Conservation (phyloP, 2,329 filamentous ascomycete genomes). For the Calonectria pseudoturangicola region DNA sequence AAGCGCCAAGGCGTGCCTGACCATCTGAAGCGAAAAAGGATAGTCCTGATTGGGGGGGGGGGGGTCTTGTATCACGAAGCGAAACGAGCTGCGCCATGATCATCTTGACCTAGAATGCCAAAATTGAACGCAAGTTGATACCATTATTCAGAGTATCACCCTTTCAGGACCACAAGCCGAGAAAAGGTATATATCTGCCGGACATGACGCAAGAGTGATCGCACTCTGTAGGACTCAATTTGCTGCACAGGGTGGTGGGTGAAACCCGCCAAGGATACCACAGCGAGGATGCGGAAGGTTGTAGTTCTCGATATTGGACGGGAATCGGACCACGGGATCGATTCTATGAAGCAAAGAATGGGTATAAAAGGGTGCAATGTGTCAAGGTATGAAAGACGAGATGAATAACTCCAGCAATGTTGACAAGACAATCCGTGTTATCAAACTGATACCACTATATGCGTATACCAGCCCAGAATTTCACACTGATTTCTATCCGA, state of each 20-base stretch:
- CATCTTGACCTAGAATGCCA: slow-evolving; percentile 1
- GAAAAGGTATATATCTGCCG: background rate
- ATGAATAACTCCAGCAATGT: background rate
- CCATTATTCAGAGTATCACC: background rate
- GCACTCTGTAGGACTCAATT: background rate
- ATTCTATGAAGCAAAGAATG: background rate
- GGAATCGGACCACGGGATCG: slow-evolving; percentile 24
- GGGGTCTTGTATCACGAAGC: background rate
- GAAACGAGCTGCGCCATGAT: background rate
- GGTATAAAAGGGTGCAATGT: slow-evolving; percentile 21
- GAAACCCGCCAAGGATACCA: background rate
- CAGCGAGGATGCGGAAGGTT: background rate
- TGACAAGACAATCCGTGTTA: background rate
- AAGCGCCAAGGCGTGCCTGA: background rate
- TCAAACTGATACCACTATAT: background rate
- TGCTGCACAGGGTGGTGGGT: background rate
- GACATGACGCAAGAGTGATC: background rate
- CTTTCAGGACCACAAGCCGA: background rate
- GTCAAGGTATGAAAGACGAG: background rate
- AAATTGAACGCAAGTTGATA: background rate
- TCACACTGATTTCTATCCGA: background rate
- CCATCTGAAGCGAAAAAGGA: background rate
- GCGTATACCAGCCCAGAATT: background rate
- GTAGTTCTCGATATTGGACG: slow-evolving; percentile 29
- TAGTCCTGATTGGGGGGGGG: background rate